phyloP scores from a whole-genome alignment of 345 rosid species.

The Syzygium grande region DNA sequence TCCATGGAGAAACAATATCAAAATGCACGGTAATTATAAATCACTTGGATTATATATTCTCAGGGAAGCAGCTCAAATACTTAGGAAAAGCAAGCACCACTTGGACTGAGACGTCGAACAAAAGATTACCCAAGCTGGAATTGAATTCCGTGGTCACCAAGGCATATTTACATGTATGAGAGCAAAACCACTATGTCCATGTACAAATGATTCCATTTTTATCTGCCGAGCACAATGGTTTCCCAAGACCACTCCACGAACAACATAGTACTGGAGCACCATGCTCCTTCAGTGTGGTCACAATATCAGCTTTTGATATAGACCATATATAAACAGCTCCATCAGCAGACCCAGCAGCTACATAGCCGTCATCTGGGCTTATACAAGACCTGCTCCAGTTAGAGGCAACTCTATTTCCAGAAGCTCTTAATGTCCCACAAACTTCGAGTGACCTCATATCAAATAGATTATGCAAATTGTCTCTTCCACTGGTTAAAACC shows the following conservation, averaged over 20 bases:
- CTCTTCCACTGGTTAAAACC: constrained; percentile 85
- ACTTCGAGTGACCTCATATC: constrained; percentile 81
- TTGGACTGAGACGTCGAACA: not conserved
- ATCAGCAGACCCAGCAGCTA: constrained; percentile 89
- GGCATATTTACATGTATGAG: not conserved
- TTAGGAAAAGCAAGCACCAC: not conserved
- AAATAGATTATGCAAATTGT: constrained; percentile 80
- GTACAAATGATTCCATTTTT: constrained; percentile 70
- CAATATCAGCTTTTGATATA: constrained; percentile 57
- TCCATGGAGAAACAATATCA: not conserved
- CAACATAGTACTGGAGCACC: constrained; percentile 73
- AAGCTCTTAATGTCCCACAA: constrained; percentile 71
- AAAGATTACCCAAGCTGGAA: not conserved
- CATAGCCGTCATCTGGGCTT: constrained; percentile 78
- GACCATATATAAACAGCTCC: constrained; percentile 87
- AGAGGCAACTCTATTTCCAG: constrained; percentile 77
- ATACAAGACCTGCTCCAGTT: constrained; percentile 97
- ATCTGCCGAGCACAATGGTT: constrained; percentile 87
- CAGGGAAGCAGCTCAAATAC: not conserved
- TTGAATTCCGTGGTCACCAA: not conserved
- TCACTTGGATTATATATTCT: not conserved
- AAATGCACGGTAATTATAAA: not conserved
- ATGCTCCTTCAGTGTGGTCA: constrained; percentile 74
- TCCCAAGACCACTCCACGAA: constrained; percentile 91
- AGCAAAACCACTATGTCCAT: constrained; percentile 43